These are phyloP conservation scores for Phyllosticta capitalensis DNA, from an alignment of 2,329 filamentous ascomycete species.

Conservation along the genomic window DNA sequence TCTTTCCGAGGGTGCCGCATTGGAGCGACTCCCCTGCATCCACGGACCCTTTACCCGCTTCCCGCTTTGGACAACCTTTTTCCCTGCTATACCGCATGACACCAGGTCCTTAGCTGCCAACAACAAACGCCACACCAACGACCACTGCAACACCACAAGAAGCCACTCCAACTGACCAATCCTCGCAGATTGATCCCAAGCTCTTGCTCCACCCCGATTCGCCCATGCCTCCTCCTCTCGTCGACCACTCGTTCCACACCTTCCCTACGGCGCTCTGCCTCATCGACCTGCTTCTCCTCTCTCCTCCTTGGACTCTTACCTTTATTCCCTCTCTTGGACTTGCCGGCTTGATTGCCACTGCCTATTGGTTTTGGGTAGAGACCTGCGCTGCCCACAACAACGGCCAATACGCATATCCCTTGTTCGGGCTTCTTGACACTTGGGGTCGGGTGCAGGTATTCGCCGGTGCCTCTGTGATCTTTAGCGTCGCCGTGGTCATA, in stretches of 20 bases:
- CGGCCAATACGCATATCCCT: conserved; percentile 73
- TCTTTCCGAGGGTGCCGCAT: not conserved
- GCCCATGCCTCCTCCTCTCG: conserved; percentile 16
- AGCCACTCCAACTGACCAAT: conserved; percentile 13
- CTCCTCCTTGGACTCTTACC: conserved; percentile 61
- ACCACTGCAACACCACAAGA: not conserved
- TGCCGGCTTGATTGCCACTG: conserved; percentile 50
- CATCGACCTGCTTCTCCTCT: conserved; percentile 58
- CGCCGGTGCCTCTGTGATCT: conserved; percentile 21
- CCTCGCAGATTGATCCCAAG: not conserved
- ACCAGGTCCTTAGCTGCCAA: not conserved
- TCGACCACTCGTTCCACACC: conserved; percentile 43
- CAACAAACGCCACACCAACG: not conserved
- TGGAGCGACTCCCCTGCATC: not conserved
- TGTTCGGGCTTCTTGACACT: conserved; percentile 62
- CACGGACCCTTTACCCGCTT: conserved; percentile 11
- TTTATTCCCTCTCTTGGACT: conserved; percentile 50
- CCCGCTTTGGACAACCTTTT: conserved; percentile 12
- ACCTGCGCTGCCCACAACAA: conserved; percentile 55
- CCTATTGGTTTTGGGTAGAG: conserved; percentile 72
- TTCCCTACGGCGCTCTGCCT: conserved; percentile 56
- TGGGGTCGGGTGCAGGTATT: conserved; percentile 61
- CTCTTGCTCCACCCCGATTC: conserved; percentile 7
- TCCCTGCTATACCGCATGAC: not conserved
- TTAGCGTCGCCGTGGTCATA: not conserved